Percentiles rank a stretch among this genome's conserved stretches.
phyloP scores from a whole-genome alignment of 257 asterid species.

The Fraxinus cuspidata region DNA sequence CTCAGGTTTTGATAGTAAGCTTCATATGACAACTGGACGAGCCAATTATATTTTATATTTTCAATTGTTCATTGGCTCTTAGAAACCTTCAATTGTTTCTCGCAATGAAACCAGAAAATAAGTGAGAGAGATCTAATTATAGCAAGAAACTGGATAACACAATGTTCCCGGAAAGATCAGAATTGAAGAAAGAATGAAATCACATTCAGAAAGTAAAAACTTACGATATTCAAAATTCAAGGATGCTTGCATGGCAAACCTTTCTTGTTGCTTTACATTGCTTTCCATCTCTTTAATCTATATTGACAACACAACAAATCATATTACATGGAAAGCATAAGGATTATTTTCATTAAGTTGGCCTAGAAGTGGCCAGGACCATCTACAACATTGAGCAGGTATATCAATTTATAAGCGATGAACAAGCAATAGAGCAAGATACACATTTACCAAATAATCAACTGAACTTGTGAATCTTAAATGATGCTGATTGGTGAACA shows the following conservation, averaged over 20 bases:
- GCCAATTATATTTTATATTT: slow-evolving; percentile 9
- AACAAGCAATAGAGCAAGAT: neutral
- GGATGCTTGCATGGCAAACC: slow-evolving; percentile 66
- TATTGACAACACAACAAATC: slow-evolving; percentile 23
- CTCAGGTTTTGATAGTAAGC: slow-evolving; percentile 6
- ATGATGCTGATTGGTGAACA: neutral
- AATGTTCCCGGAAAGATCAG: slow-evolving; percentile 5
- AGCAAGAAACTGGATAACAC: neutral
- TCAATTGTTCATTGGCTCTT: neutral
- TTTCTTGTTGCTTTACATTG: slow-evolving; percentile 65
- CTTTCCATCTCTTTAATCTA: slow-evolving; percentile 90
- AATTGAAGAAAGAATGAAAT: neutral
- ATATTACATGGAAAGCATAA: slow-evolving; percentile 19
- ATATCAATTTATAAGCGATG: neutral
- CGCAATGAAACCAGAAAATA: slow-evolving; percentile 11
- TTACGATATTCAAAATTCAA: slow-evolving; percentile 52
- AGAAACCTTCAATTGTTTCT: slow-evolving; percentile 22
- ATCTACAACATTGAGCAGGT: neutral
- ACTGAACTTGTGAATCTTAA: neutral
- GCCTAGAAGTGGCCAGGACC: slow-evolving; percentile 9
- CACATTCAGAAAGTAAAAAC: slow-evolving; percentile 31
- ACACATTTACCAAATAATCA: neutral
- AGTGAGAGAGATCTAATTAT: slow-evolving; percentile 12
- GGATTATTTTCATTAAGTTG: slow-evolving; percentile 7
- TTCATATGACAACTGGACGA: slow-evolving; percentile 6